Evolutionary conservation across 2,329 filamentous ascomycete species (phyloP), one percentile per base, ranked within the genome.

Genomic region (Fusarium verticillioides): DNA sequence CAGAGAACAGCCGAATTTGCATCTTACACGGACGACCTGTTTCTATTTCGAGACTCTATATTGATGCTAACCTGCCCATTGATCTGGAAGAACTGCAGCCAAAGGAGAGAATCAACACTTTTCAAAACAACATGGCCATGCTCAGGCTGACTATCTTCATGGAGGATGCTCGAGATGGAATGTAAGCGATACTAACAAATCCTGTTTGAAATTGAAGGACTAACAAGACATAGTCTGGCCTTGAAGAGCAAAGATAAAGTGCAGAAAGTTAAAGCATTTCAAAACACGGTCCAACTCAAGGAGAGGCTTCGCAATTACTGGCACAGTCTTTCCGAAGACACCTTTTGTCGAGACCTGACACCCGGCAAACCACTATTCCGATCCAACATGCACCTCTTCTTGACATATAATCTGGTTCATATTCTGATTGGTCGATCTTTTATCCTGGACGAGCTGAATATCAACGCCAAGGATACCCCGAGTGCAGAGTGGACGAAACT

Each of bases 1-100:
- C 40, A 34, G 37, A 21, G 15, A 11, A 21, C 21, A 77, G 75
- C 21, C 66, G 69, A 21, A 72, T 69, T 26, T 74, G 63, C 10
- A 72, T 76, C 26, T 40, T 77, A 8, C 69, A 77, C 11, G 72
- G 75, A 28, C 58, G 72, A 18, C 75, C 75, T 28, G 59, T 68
- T 2, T 77, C 75, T 16, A 72, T 77, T 4, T 63, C 63, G 5
- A 47, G 64, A 34, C 60, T 53, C 6, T 66, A 76, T 28, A 46
- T 75, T 2, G 50, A 72, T 18, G 57, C 47, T 11, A 52, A 71
- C 21, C 26, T 69, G 7, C 73, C 71, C 7, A 43, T 62, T 13
- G 64, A 76, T 9, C 19, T 73, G 19, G 50, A 52, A 26, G 73
- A 75, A 8, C 15, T 76, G 15, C 69, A 64, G 4, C 69, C 69